These are phyloP conservation scores for Nothophaeocryptopus gaeumannii DNA, from an alignment of 2,329 filamentous ascomycete genomes.

Conservation along the genomic window DNA sequence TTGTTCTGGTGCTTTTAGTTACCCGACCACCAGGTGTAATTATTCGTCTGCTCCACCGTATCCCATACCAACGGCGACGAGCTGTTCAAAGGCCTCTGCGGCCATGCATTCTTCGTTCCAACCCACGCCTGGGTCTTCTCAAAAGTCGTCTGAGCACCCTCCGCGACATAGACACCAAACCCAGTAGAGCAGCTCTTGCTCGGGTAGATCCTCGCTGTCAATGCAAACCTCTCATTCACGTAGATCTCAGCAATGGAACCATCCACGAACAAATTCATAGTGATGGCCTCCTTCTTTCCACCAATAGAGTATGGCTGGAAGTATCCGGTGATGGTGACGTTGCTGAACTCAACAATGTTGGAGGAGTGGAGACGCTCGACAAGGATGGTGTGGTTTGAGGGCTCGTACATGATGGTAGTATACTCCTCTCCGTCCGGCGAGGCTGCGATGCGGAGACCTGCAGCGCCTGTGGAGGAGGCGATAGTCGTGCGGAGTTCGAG, in stretches of 20 bases:
- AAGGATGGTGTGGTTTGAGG: conserved; percentile 46
- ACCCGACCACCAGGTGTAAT: conserved; percentile 48
- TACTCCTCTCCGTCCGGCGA: conserved; percentile 45
- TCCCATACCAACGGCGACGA: conserved; percentile 43
- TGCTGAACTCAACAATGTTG: conserved; percentile 42
- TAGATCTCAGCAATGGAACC: conserved; percentile 49
- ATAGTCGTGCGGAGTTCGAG: conserved; percentile 42
- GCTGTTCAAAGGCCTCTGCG: conserved; percentile 41
- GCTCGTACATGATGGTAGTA: conserved; percentile 46
- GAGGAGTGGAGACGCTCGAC: conserved; percentile 46
- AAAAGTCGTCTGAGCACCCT: conserved; percentile 37
- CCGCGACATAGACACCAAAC: conserved; percentile 42
- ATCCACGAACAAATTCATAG: conserved; percentile 48
- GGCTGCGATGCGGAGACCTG: conserved; percentile 44
- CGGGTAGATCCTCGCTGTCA: conserved; percentile 48
- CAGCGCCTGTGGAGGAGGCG: conserved; percentile 38
- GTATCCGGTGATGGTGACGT: conserved; percentile 45
- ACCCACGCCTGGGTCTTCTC: conserved; percentile 41
- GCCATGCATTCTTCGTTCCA: conserved; percentile 41
- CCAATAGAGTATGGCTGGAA: conserved; percentile 45
- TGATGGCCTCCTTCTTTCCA: conserved; percentile 37
- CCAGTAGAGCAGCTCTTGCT: conserved; percentile 43
- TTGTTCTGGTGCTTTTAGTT: conserved; percentile 12
- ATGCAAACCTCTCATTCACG: conserved; percentile 44
- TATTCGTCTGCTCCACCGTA: conserved; percentile 43